phyloP scores from a whole-genome alignment of 768 basidiomycete species.

The Leucosporidium creatinivorum region DNA sequence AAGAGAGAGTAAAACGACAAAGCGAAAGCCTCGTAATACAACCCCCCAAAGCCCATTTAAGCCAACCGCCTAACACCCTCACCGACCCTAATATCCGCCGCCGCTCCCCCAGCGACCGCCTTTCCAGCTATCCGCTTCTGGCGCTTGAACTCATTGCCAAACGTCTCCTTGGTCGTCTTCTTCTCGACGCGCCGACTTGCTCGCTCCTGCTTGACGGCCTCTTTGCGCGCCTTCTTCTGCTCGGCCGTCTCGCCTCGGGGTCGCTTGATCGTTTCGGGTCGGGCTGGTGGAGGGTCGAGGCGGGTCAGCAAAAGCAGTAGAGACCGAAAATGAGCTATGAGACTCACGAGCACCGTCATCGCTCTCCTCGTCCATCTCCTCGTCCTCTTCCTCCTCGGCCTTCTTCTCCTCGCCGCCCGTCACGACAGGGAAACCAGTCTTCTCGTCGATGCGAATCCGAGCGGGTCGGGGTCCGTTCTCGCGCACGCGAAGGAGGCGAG shows the following conservation, averaged over 20 bases:
- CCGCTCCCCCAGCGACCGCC: constrained; percentile 30
- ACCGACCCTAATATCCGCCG: constrained; percentile 26
- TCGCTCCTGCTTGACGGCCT: constrained; percentile 46
- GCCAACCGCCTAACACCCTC: constrained; percentile 28
- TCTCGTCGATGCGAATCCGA: constrained; percentile 64
- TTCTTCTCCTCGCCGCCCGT: constrained; percentile 38
- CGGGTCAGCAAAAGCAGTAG: not conserved
- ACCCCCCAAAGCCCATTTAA: not conserved
- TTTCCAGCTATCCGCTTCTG: constrained; percentile 38
- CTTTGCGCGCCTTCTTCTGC: constrained; percentile 47
- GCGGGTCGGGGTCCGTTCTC: constrained; percentile 50
- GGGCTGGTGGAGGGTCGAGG: constrained; percentile 29
- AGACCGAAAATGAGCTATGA: not conserved
- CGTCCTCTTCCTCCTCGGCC: constrained; percentile 28
- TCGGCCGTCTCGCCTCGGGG: constrained; percentile 61
- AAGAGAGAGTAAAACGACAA: no score
- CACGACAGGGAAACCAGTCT: constrained; percentile 66
- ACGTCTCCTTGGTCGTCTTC: constrained; percentile 45
- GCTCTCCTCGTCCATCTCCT: constrained; percentile 42
- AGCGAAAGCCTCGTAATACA: no score
- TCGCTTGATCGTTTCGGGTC: constrained; percentile 56
- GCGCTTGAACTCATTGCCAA: constrained; percentile 43
- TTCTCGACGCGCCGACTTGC: constrained; percentile 46
- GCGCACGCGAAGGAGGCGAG: constrained; percentile 69
- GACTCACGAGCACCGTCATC: constrained; percentile 37